Percentiles rank a stretch among this genome's conserved stretches.
These are phyloP conservation scores for Gossypium stocksii DNA, from an alignment of 345 rosid genomes.

Conservation along the genomic window DNA sequence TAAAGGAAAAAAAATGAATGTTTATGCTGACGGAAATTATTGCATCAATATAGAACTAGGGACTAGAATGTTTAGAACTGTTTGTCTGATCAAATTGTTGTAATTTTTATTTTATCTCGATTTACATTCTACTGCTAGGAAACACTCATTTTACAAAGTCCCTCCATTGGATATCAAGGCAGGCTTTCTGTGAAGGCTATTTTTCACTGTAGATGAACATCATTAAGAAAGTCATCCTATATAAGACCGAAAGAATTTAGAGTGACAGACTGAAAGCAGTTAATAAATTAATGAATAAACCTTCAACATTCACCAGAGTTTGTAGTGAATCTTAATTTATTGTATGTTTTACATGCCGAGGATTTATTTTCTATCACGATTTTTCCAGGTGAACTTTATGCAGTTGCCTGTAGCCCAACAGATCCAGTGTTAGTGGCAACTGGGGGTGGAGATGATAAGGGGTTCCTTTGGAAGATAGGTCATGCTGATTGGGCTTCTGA, in stretches of 20 bases:
- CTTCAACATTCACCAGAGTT: neutral
- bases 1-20: neutral
- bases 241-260: neutral
- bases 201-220: neutral
- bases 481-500: slow-evolving; percentile 84
- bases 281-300: neutral
- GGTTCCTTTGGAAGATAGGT: slow-evolving; percentile 83
- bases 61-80: neutral
- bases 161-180: neutral
- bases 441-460: slow-evolving; percentile 85
- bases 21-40: neutral
- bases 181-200: neutral
- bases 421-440: slow-evolving; percentile 82
- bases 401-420: slow-evolving; percentile 72
- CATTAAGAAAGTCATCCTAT: neutral
- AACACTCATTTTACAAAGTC: neutral
- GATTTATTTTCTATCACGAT: neutral
- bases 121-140: neutral
- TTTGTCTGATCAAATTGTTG: neutral
- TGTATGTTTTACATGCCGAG: neutral
- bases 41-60: neutral
- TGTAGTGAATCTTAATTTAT: neutral
- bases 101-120: neutral
- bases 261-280: neutral
- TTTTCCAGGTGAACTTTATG: slow-evolving; percentile 65